phyloP scores from a whole-genome alignment of 345 rosid species.

The Luvunga scandens region DNA sequence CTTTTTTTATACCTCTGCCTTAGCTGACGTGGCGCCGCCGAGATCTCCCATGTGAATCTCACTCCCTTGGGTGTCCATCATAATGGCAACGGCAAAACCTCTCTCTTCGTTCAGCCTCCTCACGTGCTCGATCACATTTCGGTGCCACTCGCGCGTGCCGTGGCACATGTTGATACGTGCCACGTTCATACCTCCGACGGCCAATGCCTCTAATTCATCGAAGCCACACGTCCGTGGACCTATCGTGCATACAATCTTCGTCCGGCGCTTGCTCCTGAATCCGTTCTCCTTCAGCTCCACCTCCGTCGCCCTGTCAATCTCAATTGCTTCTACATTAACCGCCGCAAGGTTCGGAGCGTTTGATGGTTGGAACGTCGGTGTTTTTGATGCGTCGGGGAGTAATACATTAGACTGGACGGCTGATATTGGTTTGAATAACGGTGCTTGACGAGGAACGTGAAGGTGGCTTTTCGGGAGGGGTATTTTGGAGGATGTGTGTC shows the following conservation, averaged over 20 bases:
- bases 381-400: constrained; percentile 28
- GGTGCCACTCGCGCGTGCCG: constrained; percentile 61
- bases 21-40: constrained; percentile 52
- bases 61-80: constrained; percentile 76
- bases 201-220: constrained; percentile 61
- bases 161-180: constrained; percentile 71
- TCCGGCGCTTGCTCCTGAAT: constrained; percentile 58
- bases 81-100: constrained; percentile 59
- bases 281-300: constrained; percentile 65
- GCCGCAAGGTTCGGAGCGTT: neutral
- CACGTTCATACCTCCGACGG: constrained; percentile 68
- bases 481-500: constrained; percentile 7
- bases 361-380: neutral
- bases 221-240: constrained; percentile 58
- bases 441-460: constrained; percentile 2
- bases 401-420: constrained; percentile 28
- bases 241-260: constrained; percentile 64
- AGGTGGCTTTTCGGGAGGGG: constrained; percentile 21
- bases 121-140: constrained; percentile 54
- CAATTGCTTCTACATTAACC: constrained; percentile 27
- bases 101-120: constrained; percentile 60
- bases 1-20: constrained; percentile 48
- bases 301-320: constrained; percentile 57
- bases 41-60: constrained; percentile 76
- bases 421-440: constrained; percentile 6